phyloP scores from a whole-genome alignment of 2,329 filamentous ascomycete genomes.

The Metarhizium humberi region DNA sequence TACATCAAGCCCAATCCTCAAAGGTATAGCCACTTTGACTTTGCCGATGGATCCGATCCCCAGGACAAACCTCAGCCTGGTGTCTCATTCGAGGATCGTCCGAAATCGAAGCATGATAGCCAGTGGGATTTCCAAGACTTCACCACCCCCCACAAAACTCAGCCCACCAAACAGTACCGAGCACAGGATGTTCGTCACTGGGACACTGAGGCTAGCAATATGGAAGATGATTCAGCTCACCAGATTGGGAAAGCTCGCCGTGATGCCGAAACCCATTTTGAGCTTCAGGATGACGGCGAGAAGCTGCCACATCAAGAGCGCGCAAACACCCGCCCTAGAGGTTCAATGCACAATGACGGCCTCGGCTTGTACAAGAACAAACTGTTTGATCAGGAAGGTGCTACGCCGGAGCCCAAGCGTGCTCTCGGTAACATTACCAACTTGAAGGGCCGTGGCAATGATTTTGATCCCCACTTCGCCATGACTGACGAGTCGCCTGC shows the following conservation, averaged over 20 bases:
- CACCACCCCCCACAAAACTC: conserved; percentile 65
- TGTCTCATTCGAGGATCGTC: conserved; percentile 28
- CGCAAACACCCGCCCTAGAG: conserved; percentile 36
- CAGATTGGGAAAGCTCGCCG: conserved; percentile 60
- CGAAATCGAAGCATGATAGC: conserved; percentile 55
- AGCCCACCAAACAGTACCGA: conserved; percentile 48
- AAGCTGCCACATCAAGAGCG: conserved; percentile 40
- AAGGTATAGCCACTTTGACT: conserved; percentile 81
- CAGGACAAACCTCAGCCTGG: conserved; percentile 36
- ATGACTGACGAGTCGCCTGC: conserved; percentile 60
- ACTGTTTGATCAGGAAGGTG: conserved; percentile 52
- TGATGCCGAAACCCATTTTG: conserved; percentile 75
- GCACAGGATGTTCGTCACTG: conserved; percentile 69
- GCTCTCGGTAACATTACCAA: conserved; percentile 63
- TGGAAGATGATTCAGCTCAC: conserved; percentile 46
- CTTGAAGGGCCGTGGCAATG: conserved; percentile 61
- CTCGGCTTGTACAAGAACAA: conserved; percentile 68
- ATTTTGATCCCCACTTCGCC: conserved; percentile 69
- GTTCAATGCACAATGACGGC: conserved; percentile 56
- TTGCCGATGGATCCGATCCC: conserved; percentile 55
- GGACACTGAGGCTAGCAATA: conserved; percentile 52
- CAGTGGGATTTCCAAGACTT: conserved; percentile 91
- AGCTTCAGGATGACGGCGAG: conserved; percentile 67
- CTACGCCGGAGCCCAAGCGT: conserved; percentile 26
- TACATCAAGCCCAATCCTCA: conserved; percentile 59